These are phyloP conservation scores for Pholiota molesta DNA, from an alignment of 768 basidiomycete genomes.

Conservation along the genomic window DNA sequence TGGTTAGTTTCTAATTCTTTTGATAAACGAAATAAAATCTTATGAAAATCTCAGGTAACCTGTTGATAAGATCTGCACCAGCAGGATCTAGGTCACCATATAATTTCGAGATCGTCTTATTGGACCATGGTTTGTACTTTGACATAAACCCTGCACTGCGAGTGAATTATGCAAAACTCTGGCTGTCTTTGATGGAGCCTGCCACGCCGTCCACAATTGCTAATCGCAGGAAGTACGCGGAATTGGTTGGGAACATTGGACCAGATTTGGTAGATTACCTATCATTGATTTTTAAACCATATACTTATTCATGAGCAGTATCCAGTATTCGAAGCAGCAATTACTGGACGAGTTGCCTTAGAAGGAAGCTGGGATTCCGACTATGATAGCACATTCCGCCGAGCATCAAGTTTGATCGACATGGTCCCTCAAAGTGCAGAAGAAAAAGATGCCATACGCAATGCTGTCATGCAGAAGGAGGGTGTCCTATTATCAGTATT, in stretches of 20 bases:
- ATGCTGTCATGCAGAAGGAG: constrained; percentile 81
- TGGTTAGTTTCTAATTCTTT: constrained; percentile 42
- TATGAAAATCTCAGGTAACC: constrained; percentile 59
- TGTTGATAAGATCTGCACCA: constrained; percentile 83
- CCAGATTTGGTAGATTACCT: constrained; percentile 72
- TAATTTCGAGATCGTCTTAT: constrained; percentile 94
- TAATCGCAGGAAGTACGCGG: constrained; percentile 85
- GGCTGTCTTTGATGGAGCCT: constrained; percentile 84
- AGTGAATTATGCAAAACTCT: constrained; percentile 84
- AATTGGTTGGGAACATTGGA: constrained; percentile 88
- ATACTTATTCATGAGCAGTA: constrained; percentile 52
- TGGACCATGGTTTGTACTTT: constrained; percentile 96
- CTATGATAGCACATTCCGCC: constrained; percentile 44
- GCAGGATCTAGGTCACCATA: constrained; percentile 71
- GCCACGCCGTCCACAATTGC: constrained; percentile 64
- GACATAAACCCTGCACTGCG: constrained; percentile 82
- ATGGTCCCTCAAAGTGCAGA: constrained; percentile 70
- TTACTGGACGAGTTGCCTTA: constrained; percentile 84
- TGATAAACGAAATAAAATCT: background rate
- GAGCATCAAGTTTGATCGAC: constrained; percentile 80
- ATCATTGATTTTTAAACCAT: constrained; percentile 4
- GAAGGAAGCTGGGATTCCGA: constrained; percentile 58
- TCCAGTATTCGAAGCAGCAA: constrained; percentile 91
- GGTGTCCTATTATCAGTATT: constrained; percentile 86
- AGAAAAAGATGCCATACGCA: constrained; percentile 82